Percentiles rank a stretch among this genome's conserved stretches.
Conservation (phyloP, 345 rosid genomes). For the Punica granatum region DNA sequence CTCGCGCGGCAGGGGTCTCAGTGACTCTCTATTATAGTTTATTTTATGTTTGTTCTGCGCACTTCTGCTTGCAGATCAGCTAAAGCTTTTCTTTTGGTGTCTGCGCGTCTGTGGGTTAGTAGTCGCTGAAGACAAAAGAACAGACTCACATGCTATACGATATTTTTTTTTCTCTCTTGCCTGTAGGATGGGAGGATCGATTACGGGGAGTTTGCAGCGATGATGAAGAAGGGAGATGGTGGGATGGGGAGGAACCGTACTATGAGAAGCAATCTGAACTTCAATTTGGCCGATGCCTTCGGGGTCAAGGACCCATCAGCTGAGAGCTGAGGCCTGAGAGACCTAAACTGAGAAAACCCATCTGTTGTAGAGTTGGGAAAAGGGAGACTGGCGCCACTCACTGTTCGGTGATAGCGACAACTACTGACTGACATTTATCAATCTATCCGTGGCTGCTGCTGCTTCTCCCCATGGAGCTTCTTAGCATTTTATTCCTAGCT, state of each 20-base stretch:
- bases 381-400: neutral
- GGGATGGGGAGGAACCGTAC: conserved; percentile 64
- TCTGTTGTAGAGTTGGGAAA: conserved; percentile 4
- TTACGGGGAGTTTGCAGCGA: conserved; percentile 73
- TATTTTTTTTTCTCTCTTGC: neutral
- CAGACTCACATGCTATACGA: neutral
- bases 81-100: no score
- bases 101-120: no score
- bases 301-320: conserved; percentile 26
- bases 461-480: neutral
- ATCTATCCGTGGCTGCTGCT: neutral
- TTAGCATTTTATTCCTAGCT: neutral
- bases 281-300: conserved; percentile 64
- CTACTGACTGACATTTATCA: neutral
- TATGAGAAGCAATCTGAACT: conserved; percentile 70
- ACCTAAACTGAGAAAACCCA: neutral
- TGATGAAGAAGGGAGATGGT: conserved; percentile 76
- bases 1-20: neutral
- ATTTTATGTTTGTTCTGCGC: neutral
- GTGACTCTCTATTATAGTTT: neutral
- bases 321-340: conserved; percentile 1
- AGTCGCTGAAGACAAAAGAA: neutral
- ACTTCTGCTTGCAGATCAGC: neutral
- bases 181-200: conserved; percentile 83
- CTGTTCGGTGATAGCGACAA: neutral